A percentile compares a stretch with the other conserved stretches of the same genome.
Evolutionary conservation across 257 asterid species (phyloP).

Genomic region (Asclepias syriaca): DNA sequence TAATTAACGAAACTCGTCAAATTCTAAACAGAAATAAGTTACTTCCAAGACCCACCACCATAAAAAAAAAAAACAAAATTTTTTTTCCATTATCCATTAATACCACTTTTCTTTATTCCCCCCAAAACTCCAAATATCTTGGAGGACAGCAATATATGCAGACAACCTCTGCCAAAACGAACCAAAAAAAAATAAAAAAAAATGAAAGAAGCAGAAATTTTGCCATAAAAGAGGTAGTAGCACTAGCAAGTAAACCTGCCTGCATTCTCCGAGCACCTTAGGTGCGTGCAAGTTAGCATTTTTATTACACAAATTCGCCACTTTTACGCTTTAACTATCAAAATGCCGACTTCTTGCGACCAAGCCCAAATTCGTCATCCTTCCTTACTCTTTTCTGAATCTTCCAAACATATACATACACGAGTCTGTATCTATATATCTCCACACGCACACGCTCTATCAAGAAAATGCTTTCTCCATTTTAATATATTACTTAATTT

Average conservation of each 20-base stretch:
- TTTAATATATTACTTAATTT: not conserved
- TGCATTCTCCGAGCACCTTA: conserved; percentile 18
- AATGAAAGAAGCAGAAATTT: conserved; percentile 14
- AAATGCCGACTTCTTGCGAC: conserved; percentile 22
- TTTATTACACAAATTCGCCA: conserved; percentile 1
- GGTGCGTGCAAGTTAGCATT: conserved; percentile 34
- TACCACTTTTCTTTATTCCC: not conserved
- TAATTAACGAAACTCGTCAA: not conserved
- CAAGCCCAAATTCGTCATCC: conserved; percentile 18
- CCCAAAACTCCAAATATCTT: conserved; percentile 20
- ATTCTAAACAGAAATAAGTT: not conserved
- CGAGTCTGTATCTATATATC: conserved; percentile 25
- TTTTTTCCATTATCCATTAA: conserved; percentile 3
- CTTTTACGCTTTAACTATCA: conserved; percentile 17
- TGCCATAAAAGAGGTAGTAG: not conserved
- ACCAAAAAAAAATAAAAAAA: not conserved
- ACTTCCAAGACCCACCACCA: not conserved
- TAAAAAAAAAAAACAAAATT: not conserved
- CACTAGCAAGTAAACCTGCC: not conserved
- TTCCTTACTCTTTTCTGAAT: conserved; percentile 12
- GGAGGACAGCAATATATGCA: conserved; percentile 25
- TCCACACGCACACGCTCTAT: conserved; percentile 34
- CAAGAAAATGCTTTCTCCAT: conserved; percentile 1
- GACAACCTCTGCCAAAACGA: conserved; percentile 30
- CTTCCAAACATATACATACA: conserved; percentile 32